Evolutionary conservation across 2,329 filamentous ascomycete species (phyloP), one percentile per base, ranked within the genome.

Genomic region (Aspergillus sp.): DNA sequence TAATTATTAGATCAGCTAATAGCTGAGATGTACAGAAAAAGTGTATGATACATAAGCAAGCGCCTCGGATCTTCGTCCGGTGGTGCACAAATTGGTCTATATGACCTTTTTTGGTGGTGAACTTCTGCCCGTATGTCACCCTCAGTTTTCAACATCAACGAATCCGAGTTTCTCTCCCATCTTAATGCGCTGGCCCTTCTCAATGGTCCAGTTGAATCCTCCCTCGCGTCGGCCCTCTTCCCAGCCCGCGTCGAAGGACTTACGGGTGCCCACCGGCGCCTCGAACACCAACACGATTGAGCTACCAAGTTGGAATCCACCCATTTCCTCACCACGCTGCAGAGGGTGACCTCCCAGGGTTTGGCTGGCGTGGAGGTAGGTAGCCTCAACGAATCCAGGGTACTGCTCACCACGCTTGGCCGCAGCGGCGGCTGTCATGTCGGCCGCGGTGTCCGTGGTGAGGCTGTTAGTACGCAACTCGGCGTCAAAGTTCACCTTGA

Each of bases 251-350:
- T 89, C 86, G 44, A 87, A 80, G 65, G 79, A 84, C 54, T 82
- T 81, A 48, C 82, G 73, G 27, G 77, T 70, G 13, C 86, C 86
- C 68, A 88, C 86, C 0, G 95, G 95, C 11, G 95, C 95, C 78
- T 99, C 96, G 73, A 99, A 99, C 0, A 99, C 92, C 55, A 99
- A 82, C 41, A 99, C 95, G 66, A 99, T 88, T 1, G 94, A 96
- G 75, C 92, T 96, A 19, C 95, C 95, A 3, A 99, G 83, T 80
- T 96, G 92, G 79, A 99, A 99, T 0, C 95, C 96, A 57, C 95
- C 95, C 92, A 99, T 98, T 77, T 99, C 95, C 73, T 98, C 94
- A 38, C 95, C 95, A 48, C 90, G 84, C 64, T 88, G 86, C 58
- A 99, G 80, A 1, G 94, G 90, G 73, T 98, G 88, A 2, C 96